These are phyloP conservation scores for Limnanthes douglasii DNA, from an alignment of 345 rosid species.

Conservation along the genomic window DNA sequence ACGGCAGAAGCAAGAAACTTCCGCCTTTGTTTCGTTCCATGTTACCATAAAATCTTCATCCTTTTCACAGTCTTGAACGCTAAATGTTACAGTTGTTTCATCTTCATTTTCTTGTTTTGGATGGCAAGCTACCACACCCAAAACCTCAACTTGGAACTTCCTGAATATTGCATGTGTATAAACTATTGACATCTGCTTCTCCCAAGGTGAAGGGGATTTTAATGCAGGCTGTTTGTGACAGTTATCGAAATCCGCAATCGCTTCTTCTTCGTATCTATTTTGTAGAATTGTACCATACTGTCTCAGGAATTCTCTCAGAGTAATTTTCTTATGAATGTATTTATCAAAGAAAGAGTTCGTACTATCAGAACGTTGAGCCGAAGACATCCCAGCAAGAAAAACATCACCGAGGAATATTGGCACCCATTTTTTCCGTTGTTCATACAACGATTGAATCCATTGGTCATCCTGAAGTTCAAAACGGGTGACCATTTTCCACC, in stretches of 20 bases:
- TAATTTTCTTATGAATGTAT: constrained; percentile 44
- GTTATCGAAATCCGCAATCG: constrained; percentile 53
- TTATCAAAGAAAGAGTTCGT: constrained; percentile 45
- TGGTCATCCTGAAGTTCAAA: constrained; percentile 42
- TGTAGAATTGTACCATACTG: constrained; percentile 37
- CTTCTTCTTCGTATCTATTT: constrained; percentile 52
- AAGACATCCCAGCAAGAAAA: constrained; percentile 46
- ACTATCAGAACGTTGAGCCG: constrained; percentile 42
- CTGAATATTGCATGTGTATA: constrained; percentile 53
- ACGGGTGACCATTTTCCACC: constrained; percentile 49
- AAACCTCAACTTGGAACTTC: constrained; percentile 50
- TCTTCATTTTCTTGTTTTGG: constrained; percentile 44
- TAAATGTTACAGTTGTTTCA: constrained; percentile 24
- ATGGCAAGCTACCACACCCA: constrained; percentile 60
- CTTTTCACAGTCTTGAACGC: constrained; percentile 53
- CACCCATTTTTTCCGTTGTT: constrained; percentile 45
- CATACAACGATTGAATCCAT: constrained; percentile 37
- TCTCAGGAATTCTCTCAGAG: constrained; percentile 43
- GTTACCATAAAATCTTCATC: constrained; percentile 29
- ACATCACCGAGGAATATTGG: constrained; percentile 32
- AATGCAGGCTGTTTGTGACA: constrained; percentile 48
- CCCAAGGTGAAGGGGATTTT: constrained; percentile 65
- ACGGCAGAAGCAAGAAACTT: constrained; percentile 42
- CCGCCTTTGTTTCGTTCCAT: constrained; percentile 32
- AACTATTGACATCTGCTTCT: constrained; percentile 39